A percentile compares a stretch with the other conserved stretches of the same genome.
Evolutionary conservation across 23 red algal genomes (phyloP).

Genomic region (Gracilaria gracilis): DNA sequence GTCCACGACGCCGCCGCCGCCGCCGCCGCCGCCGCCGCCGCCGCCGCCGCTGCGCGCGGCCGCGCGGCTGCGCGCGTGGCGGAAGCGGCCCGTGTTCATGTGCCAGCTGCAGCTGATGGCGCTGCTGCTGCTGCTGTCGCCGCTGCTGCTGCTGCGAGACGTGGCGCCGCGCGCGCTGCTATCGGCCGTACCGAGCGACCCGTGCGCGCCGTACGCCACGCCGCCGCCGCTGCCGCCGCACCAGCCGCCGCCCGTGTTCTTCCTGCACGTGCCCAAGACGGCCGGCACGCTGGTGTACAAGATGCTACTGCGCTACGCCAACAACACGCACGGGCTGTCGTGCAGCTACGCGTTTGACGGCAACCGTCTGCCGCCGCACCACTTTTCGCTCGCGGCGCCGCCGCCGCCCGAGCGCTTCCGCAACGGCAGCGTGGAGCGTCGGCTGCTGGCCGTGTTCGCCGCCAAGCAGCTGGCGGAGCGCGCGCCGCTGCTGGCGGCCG

Average conservation of each 20-base stretch:
- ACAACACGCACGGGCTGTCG: too few species aligned
- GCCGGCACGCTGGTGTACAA: too few species aligned
- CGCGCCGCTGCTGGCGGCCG: neutral
- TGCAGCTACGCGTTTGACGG: too few species aligned
- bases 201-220: conserved; percentile 9
- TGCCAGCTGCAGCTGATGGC: neutral
- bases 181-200: neutral
- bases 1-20: neutral
- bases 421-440: neutral
- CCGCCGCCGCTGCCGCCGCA: neutral
- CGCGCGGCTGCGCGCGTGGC: neutral
- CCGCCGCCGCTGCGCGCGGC: neutral
- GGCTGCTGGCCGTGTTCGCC: neutral
- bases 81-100: neutral
- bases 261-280: too few species aligned
- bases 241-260: too few species aligned
- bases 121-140: neutral
- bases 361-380: neutral
- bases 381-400: too few species aligned
- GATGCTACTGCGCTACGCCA: too few species aligned
- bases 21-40: neutral
- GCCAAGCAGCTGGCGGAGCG: neutral
- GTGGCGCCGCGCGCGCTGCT: neutral
- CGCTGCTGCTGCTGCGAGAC: neutral
- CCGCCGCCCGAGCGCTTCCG: too few species aligned